Evolutionary conservation across 2,329 filamentous ascomycete species (phyloP).

Genomic region (Nectriaceae sp.): DNA sequence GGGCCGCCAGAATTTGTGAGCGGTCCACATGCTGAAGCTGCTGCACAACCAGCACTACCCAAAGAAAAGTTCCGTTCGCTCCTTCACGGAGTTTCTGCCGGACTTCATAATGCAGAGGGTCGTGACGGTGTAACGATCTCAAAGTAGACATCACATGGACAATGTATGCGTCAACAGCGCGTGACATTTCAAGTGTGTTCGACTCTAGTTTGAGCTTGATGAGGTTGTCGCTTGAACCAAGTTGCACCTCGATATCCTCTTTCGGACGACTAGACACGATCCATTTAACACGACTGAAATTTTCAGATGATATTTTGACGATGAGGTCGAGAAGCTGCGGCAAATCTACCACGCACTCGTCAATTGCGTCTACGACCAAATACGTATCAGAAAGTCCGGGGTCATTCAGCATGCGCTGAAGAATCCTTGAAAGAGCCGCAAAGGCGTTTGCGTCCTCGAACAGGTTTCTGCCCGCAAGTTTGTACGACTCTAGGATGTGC

Average conservation of each 20-base stretch:
- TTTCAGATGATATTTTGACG: no score
- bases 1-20: no score
- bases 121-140: no score
- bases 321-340: slow-evolving; percentile 39
- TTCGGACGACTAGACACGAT: slow-evolving; percentile 42
- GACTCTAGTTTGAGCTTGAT: slow-evolving; percentile 37
- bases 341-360: slow-evolving; percentile 34
- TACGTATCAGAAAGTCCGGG: slow-evolving; percentile 28
- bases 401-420: slow-evolving; percentile 42
- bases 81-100: slow-evolving; percentile 2
- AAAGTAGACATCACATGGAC: slow-evolving; percentile 32
- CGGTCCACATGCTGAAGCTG: slow-evolving; percentile 31
- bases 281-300: slow-evolving; percentile 40
- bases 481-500: slow-evolving; percentile 35
- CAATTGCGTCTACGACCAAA: slow-evolving; percentile 49
- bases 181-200: slow-evolving; percentile 34
- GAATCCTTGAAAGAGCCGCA: slow-evolving; percentile 32
- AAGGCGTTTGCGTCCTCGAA: slow-evolving; percentile 43
- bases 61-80: slow-evolving; percentile 37
- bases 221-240: slow-evolving; percentile 24
- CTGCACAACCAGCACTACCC: slow-evolving; percentile 24
- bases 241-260: slow-evolving; percentile 35
- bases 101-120: slow-evolving; percentile 12
- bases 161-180: slow-evolving; percentile 39
- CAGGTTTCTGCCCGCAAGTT: slow-evolving; percentile 27